Base-by-base conservation (phyloP, 257 asterid genomes). In the Coffea canephora region DNA sequence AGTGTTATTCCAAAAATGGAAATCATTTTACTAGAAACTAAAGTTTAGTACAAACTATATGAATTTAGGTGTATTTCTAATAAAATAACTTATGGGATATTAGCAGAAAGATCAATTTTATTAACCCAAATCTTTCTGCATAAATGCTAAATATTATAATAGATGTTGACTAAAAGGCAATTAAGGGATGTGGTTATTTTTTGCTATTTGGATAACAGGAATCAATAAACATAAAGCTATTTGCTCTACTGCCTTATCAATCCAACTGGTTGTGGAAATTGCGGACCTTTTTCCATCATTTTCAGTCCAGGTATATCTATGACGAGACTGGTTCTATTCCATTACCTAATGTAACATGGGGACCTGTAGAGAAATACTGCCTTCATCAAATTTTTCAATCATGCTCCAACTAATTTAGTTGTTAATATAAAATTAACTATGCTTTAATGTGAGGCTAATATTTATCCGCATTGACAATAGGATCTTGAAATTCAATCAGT, bases 131-230 rank as follows among this genome's bases (percentile, higher is more conserved):
- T 31, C 34, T 31, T 31, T 31, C 34, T 31, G 43, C 43, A 39
- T 3, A 39, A 39, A 49, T 49, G 6, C 14, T 8, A 49, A 8
- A 8, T 49, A 1, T 7, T 13, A 7, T 49, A 52, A 52, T 1
- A 11, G 13, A 12, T 52, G 57, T 4, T 52, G 11, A 52, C 13
- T 2, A 18, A 9, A 9, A 3, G 57, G 64, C 31, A 25, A 79
- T 83, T 79, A 83, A 83, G 43, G 43, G 5, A 45, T 23, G 78
- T 75, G n/a, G 86, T 62, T 79, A 62, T 50, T 6, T 50, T 82
- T 75, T 73, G 79, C 85, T 50, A 52, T 77, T 79, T 36, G 27
- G 49, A 75, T 12, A 68, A 69, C 8, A 34, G 69, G 70, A 69
- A 49, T 59, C 76, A 78, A 55, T 11, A 21, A 69, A 25, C 49